Evolutionary conservation across 352 stramenopile species (phyloP).

Genomic region (Thalassiosira exigua): DNA sequence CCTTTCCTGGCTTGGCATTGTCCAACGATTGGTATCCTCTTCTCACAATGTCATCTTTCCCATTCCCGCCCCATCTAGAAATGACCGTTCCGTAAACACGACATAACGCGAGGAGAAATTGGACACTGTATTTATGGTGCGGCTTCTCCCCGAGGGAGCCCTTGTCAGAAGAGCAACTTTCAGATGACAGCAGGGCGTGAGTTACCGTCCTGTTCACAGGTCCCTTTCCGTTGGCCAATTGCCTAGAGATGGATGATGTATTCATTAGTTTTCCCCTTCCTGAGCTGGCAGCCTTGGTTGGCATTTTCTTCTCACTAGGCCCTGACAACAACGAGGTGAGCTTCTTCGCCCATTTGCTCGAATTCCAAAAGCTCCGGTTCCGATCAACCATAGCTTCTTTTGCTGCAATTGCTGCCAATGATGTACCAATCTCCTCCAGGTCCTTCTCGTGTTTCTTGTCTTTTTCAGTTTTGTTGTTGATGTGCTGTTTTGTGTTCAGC

Average conservation of each 20-base stretch:
- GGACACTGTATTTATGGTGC: constrained; percentile 44
- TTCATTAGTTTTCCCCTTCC: constrained; percentile 63
- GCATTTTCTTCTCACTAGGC: constrained; percentile 28
- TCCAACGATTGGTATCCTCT: constrained; percentile 28
- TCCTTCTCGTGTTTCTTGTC: constrained; percentile 80
- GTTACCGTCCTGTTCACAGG: constrained; percentile 36
- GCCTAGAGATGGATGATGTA: constrained; percentile 67
- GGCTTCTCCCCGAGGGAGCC: constrained; percentile 21
- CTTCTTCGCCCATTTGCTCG: constrained; percentile 76
- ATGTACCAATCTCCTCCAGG: constrained; percentile 56
- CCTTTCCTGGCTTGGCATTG: constrained; percentile 34
- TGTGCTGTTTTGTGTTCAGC: constrained; percentile 57
- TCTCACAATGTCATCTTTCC: constrained; percentile 68
- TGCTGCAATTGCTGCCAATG: constrained; percentile 68
- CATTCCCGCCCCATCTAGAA: constrained; percentile 76
- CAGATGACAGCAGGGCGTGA: constrained; percentile 35
- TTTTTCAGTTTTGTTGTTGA: constrained; percentile 74
- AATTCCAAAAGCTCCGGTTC: constrained; percentile 77
- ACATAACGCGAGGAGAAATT: constrained; percentile 48
- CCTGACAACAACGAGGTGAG: constrained; percentile 46
- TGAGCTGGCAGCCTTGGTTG: constrained; percentile 32
- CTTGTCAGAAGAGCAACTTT: no score
- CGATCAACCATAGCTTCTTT: constrained; percentile 79
- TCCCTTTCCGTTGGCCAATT: constrained; percentile 63
- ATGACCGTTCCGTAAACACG: constrained; percentile 73